Base-by-base conservation (phyloP, 2,329 filamentous ascomycete species). In the Alternaria postmessia region DNA sequence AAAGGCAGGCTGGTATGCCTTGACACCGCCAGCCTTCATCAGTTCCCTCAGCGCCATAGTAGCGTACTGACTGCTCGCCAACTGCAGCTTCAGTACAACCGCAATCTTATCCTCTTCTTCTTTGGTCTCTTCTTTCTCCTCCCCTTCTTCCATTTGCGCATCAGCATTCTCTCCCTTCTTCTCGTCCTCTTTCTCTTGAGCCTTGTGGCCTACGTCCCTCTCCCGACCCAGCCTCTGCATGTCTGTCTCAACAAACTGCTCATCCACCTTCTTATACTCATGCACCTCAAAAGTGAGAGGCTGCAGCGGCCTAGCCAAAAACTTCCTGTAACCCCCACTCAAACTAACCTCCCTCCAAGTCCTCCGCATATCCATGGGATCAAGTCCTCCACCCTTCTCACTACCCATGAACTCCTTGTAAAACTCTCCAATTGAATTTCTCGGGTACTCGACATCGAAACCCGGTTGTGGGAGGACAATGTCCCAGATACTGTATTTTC, bases 391-490 rank as follows among this genome's bases (percentile, higher is more conserved):
- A 62, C 95, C 94, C 63, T 87, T 86, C 48, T 91, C 86, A 52
- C 86, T 90, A 32, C 81, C 87, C 96, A 99, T 99, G 80, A 97
- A 96, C 3, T 87, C 85, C 64, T 86, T 85, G 81, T 98, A 99
- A 77, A 90, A 96, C 3, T 87, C 84, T n/a, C 91, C 92, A 63
- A 97, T 88, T 36, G 88, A 87, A 76, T 99, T 98, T 22, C 84
- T 76, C 0, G 95, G 95, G 75, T 98, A 99, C 36, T 91, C 79
- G 39, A 98, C 87, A 69, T 97, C 93, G 81, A 89, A 97, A 18
- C 95, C 95, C 0, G 95, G 95, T n/a, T 91, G 89, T 3, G 96
- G 94, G 3, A 99, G 85, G 12, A 99, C 94, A 63, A 98, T 76
- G 74, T 99, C 95, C 73, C 91, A 93, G 69, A 99, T 91, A 38